These are phyloP conservation scores for Amesomyces nigricolor DNA, from an alignment of 2,329 filamentous ascomycete genomes.

Conservation along the genomic window DNA sequence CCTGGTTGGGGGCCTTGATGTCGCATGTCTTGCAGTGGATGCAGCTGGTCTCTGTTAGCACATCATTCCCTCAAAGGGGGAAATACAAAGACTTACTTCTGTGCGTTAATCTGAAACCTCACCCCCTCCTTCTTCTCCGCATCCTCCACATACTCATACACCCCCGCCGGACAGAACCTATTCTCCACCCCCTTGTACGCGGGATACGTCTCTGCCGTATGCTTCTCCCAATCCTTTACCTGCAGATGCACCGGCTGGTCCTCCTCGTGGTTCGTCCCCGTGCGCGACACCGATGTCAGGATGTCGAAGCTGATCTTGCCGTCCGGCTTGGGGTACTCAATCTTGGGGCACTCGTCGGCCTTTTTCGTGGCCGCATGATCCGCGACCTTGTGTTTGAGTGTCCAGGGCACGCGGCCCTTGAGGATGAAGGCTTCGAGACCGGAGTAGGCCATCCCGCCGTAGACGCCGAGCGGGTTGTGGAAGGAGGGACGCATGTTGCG, in stretches of 20 bases:
- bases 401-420: conserved; percentile 85
- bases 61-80: not conserved
- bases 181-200: conserved; percentile 90
- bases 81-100: conserved; percentile 66
- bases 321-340: conserved; percentile 95
- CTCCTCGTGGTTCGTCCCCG: conserved; percentile 97
- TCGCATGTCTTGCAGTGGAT: conserved; percentile 99
- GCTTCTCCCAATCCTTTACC: conserved; percentile 90
- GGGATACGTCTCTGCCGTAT: conserved; percentile 77
- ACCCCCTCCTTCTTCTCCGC: conserved; percentile 79
- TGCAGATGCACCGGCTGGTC: conserved; percentile 96
- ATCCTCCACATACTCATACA: conserved; percentile 98
- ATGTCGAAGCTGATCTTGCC: conserved; percentile 95
- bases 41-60: conserved; percentile 55
- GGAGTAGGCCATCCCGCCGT: conserved; percentile 87
- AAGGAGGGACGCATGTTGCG: conserved; percentile 98
- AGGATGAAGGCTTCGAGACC: conserved; percentile 85
- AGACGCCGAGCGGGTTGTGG: conserved; percentile 78
- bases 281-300: conserved; percentile 87
- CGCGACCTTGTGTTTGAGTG: conserved; percentile 72
- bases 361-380: conserved; percentile 75
- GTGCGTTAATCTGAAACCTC: conserved; percentile 93
- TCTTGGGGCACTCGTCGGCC: conserved; percentile 76
- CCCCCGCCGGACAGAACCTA: conserved; percentile 91
- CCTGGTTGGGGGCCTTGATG: conserved; percentile 94